These are phyloP conservation scores for Plasmodium berghei DNA, from an alignment of 169 alveolate species.

Conservation along the genomic window DNA sequence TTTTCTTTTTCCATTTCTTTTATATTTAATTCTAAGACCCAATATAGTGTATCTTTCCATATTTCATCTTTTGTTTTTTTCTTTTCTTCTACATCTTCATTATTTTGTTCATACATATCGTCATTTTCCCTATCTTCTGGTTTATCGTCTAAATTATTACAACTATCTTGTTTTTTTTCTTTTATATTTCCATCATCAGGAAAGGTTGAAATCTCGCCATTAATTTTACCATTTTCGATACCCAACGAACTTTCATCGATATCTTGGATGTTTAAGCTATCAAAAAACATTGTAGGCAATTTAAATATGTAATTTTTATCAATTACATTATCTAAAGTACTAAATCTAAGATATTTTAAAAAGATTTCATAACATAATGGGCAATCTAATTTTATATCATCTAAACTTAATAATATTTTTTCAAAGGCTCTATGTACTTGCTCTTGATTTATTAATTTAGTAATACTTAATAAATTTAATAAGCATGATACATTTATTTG, in stretches of 20 bases:
- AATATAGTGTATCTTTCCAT: constrained; percentile 61
- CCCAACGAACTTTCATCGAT: constrained; percentile 32
- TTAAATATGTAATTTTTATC: constrained; percentile 65
- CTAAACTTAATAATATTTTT: constrained; percentile 63
- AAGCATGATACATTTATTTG: constrained; percentile 73
- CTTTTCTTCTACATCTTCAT: constrained; percentile 40
- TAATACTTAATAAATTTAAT: constrained; percentile 43
- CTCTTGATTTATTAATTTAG: constrained; percentile 61
- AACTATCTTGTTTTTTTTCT: background rate
- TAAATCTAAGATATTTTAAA: constrained; percentile 66
- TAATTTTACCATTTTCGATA: background rate
- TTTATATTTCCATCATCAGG: constrained; percentile 1
- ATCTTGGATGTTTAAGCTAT: constrained; percentile 12
- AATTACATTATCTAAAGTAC: constrained; percentile 62
- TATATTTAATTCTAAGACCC: constrained; percentile 69
- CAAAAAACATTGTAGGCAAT: constrained; percentile 67
- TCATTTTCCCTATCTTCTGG: background rate
- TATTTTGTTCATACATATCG: constrained; percentile 35
- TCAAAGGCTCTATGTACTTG: constrained; percentile 77
- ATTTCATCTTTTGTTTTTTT: constrained; percentile 59
- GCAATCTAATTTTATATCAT: constrained; percentile 74
- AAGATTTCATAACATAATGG: constrained; percentile 68
- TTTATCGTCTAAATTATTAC: background rate
- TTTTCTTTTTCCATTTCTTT: constrained; percentile 60
- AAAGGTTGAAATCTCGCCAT: constrained; percentile 3